These are phyloP conservation scores for Camptophora hylomeconis DNA, from an alignment of 2,329 filamentous ascomycete species.

Conservation along the genomic window DNA sequence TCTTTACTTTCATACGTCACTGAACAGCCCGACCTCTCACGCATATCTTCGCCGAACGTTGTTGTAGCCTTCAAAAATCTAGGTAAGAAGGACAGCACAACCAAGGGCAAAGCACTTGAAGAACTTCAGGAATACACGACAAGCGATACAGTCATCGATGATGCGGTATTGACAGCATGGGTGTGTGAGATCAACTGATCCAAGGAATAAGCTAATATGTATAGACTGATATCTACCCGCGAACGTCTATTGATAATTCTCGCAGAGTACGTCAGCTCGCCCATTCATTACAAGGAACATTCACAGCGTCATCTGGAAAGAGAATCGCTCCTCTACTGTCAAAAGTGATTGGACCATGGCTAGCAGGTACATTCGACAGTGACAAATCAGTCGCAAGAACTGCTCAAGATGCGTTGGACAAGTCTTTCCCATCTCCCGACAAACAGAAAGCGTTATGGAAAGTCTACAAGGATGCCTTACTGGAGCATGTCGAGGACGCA, in stretches of 20 bases:
- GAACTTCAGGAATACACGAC: constrained; percentile 58
- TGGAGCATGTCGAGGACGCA: constrained; percentile 70
- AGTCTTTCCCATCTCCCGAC: constrained; percentile 65
- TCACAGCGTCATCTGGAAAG: constrained; percentile 53
- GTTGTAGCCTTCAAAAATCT: constrained; percentile 89
- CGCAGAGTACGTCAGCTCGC: constrained; percentile 78
- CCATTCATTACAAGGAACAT: constrained; percentile 57
- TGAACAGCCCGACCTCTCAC: constrained; percentile 68
- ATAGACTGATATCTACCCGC: constrained; percentile 74
- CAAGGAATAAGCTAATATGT: constrained; percentile 7
- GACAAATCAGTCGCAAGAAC: constrained; percentile 64
- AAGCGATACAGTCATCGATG: constrained; percentile 25
- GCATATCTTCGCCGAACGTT: constrained; percentile 65
- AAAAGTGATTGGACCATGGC: constrained; percentile 73
- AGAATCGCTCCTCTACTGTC: constrained; percentile 70
- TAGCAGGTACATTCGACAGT: constrained; percentile 76
- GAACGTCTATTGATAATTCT: constrained; percentile 78
- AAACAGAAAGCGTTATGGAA: constrained; percentile 68
- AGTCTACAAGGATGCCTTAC: constrained; percentile 65
- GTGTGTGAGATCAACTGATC: constrained; percentile 37
- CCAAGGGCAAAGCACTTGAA: constrained; percentile 80
- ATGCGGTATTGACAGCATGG: constrained; percentile 79
- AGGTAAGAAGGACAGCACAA: constrained; percentile 83
- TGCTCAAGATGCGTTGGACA: constrained; percentile 62
- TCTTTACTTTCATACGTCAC: constrained; percentile 68